Evolutionary conservation across 768 basidiomycete species (phyloP).

Genomic region (Hypholoma fasciculare): DNA sequence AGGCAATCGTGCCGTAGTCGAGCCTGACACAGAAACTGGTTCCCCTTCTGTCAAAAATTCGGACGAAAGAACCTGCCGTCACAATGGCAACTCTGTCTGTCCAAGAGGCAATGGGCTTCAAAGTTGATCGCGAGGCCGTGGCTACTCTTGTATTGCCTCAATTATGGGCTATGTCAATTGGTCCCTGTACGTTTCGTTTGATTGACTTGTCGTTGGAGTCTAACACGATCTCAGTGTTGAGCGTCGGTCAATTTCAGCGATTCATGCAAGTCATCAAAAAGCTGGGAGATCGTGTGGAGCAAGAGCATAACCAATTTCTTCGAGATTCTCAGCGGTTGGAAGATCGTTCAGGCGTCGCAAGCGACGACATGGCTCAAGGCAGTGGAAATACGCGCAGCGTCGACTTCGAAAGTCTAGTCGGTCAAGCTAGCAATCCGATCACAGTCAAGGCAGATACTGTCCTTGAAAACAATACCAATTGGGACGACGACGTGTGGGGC

Average conservation of each 20-base stretch:
- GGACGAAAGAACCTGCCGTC: conserved; percentile 94
- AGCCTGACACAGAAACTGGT: conserved; percentile 95
- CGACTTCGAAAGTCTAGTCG: conserved; percentile 88
- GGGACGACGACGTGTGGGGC: conserved; percentile 89
- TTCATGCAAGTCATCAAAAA: conserved; percentile 88
- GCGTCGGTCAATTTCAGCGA: conserved; percentile 82
- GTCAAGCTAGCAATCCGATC: conserved; percentile 43
- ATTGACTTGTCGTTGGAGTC: neutral
- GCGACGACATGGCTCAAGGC: conserved; percentile 48
- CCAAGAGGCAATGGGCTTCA: conserved; percentile 95
- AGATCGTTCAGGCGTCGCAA: conserved; percentile 59
- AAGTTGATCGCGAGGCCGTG: conserved; percentile 91
- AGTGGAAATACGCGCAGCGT: conserved; percentile 31
- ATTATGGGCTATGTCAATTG: conserved; percentile 97
- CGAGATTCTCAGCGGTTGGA: conserved; percentile 91
- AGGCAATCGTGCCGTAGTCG: conserved; percentile 36
- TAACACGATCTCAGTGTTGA: conserved; percentile 53
- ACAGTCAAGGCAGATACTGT: conserved; percentile 47
- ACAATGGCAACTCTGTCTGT: conserved; percentile 91
- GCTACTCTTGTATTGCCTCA: conserved; percentile 88
- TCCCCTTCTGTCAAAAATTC: conserved; percentile 90
- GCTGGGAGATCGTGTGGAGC: conserved; percentile 84
- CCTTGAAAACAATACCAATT: conserved; percentile 40
- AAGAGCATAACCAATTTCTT: conserved; percentile 89
- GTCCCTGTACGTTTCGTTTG: conserved; percentile 63